Evolutionary conservation across 495 filamentous ascomycete genomes (phyloP), one percentile per base, ranked within the genome.

Genomic region (Penicillium cosmopolitanum): DNA sequence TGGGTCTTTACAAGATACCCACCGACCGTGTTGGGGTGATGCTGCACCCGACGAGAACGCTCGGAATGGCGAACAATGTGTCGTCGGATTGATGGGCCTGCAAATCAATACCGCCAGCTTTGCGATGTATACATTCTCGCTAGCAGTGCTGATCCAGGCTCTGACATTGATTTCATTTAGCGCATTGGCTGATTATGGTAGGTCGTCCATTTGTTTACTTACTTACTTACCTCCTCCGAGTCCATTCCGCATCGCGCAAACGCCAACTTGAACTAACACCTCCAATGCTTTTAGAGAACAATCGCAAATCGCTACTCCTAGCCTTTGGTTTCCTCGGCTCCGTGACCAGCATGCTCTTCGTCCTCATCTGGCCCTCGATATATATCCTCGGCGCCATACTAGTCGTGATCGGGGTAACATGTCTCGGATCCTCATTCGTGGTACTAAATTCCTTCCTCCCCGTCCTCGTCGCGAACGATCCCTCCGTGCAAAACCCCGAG

Each of bases 381-480:
- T 96, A 91, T 64, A 62, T 95, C 7, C 78, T 97, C 31, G 92
- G 87, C 34, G 85, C 90, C 1, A 57, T 96, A 4, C 77, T 95
- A 61, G 91, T 92, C 11, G 88, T 95, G 38, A 77, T 96, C 51
- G 88, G 91, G 1, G 93, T 96, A 57, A 90, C 87, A 2, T 93
- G 87, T 59, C 69, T 83, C 4, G 80, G 81, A 0, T 82, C 76
- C 4, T 82, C 81, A 0, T 83, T 83, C 54, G 78, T 82, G 7
- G 70, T 83, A 0, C 70, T 83, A 8, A 84, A 83, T 51, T 80
- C 80, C 3, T 83, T 79, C 56, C 61, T 84, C 10, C 80, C 80
- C 0, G 65, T 84, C 18, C 70, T 84, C 4, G 79, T 82, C 43
- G 73, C 79, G 18, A 79, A 82, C 38, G 68, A 77, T 51, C 62